phyloP scores from a whole-genome alignment of 768 basidiomycete genomes.

The Dictyophora rubrovolvata region DNA sequence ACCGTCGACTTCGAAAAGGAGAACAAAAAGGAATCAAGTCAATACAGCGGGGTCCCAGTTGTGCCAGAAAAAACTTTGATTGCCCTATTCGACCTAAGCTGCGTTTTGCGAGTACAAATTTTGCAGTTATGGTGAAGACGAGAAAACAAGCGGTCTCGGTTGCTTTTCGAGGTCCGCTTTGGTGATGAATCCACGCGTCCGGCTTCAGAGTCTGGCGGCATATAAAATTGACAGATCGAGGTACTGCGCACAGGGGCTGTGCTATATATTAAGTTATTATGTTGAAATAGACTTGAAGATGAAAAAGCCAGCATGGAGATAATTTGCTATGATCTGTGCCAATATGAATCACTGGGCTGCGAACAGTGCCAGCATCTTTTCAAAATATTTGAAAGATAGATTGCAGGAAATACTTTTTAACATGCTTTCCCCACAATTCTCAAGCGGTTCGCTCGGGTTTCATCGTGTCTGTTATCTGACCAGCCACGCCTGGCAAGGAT shows the following conservation, averaged over 20 bases:
- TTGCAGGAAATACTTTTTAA: background rate
- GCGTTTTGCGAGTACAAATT: too few relatives aligned
- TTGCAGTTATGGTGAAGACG: background rate
- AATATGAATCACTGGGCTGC: too few relatives aligned
- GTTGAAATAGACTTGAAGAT: background rate
- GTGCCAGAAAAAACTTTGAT: background rate
- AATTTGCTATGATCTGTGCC: too few relatives aligned
- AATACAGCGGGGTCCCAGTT: background rate
- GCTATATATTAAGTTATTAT: background rate
- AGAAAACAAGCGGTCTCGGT: background rate
- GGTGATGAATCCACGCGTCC: background rate
- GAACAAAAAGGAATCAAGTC: background rate
- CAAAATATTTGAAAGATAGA: too few relatives aligned
- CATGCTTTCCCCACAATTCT: background rate
- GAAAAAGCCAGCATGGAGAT: too few relatives aligned
- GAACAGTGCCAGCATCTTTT: too few relatives aligned
- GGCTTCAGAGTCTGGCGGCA: background rate
- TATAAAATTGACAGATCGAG: background rate
- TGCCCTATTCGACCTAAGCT: background rate
- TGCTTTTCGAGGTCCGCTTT: background rate
- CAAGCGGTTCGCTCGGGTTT: background rate
- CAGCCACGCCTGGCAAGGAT: background rate
- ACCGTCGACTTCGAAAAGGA: background rate
- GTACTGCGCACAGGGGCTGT: background rate
- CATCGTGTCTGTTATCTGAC: background rate